Percentiles rank a stretch among this genome's conserved stretches.
Conservation (phyloP, 2,329 filamentous ascomycete species). For the Xylariaceae sp. region DNA sequence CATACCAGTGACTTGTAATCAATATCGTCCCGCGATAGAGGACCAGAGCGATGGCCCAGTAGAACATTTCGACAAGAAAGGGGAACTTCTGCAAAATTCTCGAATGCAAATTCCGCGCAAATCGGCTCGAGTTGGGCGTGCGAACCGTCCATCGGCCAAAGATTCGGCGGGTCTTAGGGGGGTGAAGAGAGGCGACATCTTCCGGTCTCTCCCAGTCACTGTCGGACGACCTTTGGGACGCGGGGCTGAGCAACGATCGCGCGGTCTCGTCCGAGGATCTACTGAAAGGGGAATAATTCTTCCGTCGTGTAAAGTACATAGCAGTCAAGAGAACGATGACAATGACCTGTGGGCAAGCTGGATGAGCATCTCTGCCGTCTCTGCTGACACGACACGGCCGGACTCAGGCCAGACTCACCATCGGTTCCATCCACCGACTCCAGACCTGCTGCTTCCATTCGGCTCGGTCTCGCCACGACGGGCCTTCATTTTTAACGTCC, state of each 20-base stretch:
- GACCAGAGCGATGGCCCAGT: slow-evolving; percentile 62
- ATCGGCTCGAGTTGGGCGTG: slow-evolving; percentile 54
- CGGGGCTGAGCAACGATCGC: slow-evolving; percentile 20
- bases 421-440: slow-evolving; percentile 24
- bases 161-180: slow-evolving; percentile 29
- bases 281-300: slow-evolving; percentile 33
- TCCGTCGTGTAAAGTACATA: slow-evolving; percentile 36
- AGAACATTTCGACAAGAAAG: slow-evolving; percentile 69
- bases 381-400: neutral
- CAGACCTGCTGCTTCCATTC: slow-evolving; percentile 26
- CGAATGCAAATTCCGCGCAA: slow-evolving; percentile 52
- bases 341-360: slow-evolving; percentile 29
- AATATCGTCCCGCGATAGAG: slow-evolving; percentile 58
- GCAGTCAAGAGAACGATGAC: slow-evolving; percentile 35
- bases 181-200: slow-evolving; percentile 19
- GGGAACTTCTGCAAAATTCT: slow-evolving; percentile 59
- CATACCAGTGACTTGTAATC: slow-evolving; percentile 46
- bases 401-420: slow-evolving; percentile 14
- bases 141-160: slow-evolving; percentile 32
- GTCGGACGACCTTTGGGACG: slow-evolving; percentile 22
- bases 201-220: slow-evolving; percentile 21
- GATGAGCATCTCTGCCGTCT: neutral
- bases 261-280: slow-evolving; percentile 17
- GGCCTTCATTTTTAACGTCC: slow-evolving; percentile 16
- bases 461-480: slow-evolving; percentile 21